Evolutionary conservation across 805 yeast genomes (phyloP), one percentile per base, ranked within the genome.

Genomic region (Wickerhamiella brachini): DNA sequence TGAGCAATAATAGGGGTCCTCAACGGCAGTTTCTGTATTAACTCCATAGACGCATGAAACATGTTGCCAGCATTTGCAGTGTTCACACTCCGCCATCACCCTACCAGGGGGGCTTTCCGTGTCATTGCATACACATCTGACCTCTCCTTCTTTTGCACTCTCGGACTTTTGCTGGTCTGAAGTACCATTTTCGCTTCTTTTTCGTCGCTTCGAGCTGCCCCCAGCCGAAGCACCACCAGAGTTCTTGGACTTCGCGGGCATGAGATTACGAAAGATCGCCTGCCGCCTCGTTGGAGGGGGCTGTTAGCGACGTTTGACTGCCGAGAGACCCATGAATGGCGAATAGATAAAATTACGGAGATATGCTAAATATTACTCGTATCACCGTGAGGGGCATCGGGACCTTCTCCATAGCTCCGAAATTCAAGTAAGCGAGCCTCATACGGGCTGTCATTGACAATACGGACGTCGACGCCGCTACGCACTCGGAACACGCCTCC

Each of bases 41-140:
- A 68, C 62, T 45, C 72, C 78, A 44, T 80, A 72, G 71, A 79
- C 72, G 61, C 89, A 82, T 51, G 60, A 66, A 15, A 79, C 73
- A 60, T 82, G 89, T 63, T 82, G 89, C 87, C 87, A 82, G 4
- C 79, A 73, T 48, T 69, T 61, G 62, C 89, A 82, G 37, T 65
- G 60, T 47, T 79, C 85, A 65, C 89, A 82, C 61, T 78, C 78
- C 20, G 78, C 75, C 83, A 80, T 79, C 20, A 79, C 76, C 23
- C 67, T 70, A 23, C 69, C 69, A 45, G 61, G 68, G 15, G 66
- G 62, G 6, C 56, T 65, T 18, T 52, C 59, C 5, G 5, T 31
- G 38, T 10, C n/a, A 15, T 31, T 31, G 38, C 38, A 31, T n/a
- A 31, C 38, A 9, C 38, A 31, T 31, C n/a, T 31, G 38, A 31